Evolutionary conservation across 2,329 filamentous ascomycete species (phyloP), one percentile per base, ranked within the genome.

Genomic region (Arthrinium phaeospermum): DNA sequence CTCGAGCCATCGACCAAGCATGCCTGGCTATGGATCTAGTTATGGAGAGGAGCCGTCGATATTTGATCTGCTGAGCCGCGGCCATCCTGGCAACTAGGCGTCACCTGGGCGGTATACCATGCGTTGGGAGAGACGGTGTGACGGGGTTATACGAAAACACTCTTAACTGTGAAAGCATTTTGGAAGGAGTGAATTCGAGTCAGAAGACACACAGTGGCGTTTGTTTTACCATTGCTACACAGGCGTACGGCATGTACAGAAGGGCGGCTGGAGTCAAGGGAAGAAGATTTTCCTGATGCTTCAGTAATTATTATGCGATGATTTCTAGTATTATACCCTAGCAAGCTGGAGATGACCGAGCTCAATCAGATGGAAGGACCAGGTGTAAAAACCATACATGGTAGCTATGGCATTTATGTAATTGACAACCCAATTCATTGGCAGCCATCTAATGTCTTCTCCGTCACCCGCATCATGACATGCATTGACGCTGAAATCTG

Each of bases 11-110:
- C 76, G 79, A 64, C 27, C 78, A 22, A 76, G 74, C 19, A 71
- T 74, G 41, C 70, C 78, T 12, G 74, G 71, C 14, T 75, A 78
- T 22, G 70, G 57, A 27, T 79, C 78, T 53, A 67, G 71, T 22
- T 74, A 75, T 13, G 71, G 75, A 4, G 78, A 80, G 14, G 79
- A 80, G 8, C 78, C 78, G 70, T 68, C 75, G 22, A 71, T 80
- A 12, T 80, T 78, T 71, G 78, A 80, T 41, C 70, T 80, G 10
- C 70, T 80, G 6, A 73, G 78, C 57, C 57, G 57, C 57, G 57
- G 57, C 22, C 57, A 64, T 24, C 4, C 57, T 70, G 46, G 22
- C 44, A 70, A 70, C 69, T 64, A 64, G 34, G 34, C 30, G 7
- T n/a, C 19, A 10, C 12, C 41, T 22, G 34, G n/a, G 51, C 12